Evolutionary conservation across 2,329 filamentous ascomycete species (phyloP), one percentile per base, ranked within the genome.

Genomic region (Tetracladium maxilliforme): DNA sequence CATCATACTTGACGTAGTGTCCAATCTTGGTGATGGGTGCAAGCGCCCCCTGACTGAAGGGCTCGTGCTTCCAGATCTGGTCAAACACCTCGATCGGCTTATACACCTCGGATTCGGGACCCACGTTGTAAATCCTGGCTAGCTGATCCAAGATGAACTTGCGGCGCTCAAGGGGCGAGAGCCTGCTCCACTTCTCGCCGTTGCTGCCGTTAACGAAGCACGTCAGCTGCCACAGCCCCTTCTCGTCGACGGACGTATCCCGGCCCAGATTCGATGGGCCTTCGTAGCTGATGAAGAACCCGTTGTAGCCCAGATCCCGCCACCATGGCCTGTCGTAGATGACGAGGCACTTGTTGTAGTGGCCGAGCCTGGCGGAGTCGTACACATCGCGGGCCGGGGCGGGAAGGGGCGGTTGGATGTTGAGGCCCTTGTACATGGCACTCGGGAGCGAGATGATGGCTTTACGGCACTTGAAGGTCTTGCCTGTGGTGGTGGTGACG

Each of bases 321-420:
- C n/a, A n/a, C n/a, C n/a, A n/a, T n/a, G n/a, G n/a, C n/a, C n/a
- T n/a, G n/a, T n/a, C n/a, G n/a, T n/a, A n/a, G n/a, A n/a, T n/a
- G n/a, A n/a, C n/a, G n/a, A n/a, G n/a, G n/a, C n/a, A n/a, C 40
- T 65, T 65, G 29, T 52, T 53, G 30, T 63, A 59, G 21, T 56
- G 49, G 1, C 59, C 56, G 4, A 58, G 43, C 4, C 31, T 41
- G 10, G 49, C 51, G 1, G 40, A 34, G 12, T 48, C 34, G 16
- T 46, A 44, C 9, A 59, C 37, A 3, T 44, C 37, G 5, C 43
- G 37, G 15, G 54, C 48, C 4, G 42, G 37, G 0, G 33, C 17
- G 0, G 60, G 52, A 1, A 65, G 43, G 1, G 51, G 35, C 1
- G 64, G 64, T 0, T 45, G 38, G 38, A 68, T 62, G 4, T 40